These are phyloP conservation scores for Apocynum venetum DNA, from an alignment of 257 asterid species.

Conservation along the genomic window DNA sequence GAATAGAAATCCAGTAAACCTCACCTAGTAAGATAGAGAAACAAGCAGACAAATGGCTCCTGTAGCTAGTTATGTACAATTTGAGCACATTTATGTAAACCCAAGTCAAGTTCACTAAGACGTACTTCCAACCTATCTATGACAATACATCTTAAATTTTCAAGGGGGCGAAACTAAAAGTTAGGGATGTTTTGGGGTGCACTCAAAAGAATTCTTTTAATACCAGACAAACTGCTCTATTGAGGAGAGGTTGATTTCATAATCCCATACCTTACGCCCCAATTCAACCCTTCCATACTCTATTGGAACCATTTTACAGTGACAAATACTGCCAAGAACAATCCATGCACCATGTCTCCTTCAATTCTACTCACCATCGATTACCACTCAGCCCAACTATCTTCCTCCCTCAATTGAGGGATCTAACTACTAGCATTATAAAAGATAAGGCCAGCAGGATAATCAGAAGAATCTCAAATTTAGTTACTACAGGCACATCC, in stretches of 20 bases:
- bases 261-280: not conserved
- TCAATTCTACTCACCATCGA: not conserved
- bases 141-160: not conserved
- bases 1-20: not conserved
- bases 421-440: not conserved
- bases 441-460: not conserved
- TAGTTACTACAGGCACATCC: not conserved
- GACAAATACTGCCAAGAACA: not conserved
- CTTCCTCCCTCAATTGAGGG: not conserved
- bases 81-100: not conserved
- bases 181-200: not conserved
- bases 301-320: not conserved
- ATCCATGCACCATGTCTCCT: not conserved
- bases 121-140: not conserved
- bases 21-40: not conserved
- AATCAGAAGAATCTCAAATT: not conserved
- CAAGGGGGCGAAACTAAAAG: not conserved
- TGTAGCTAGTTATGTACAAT: not conserved
- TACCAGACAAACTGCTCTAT: not conserved
- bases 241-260: not conserved
- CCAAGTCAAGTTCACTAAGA: not conserved
- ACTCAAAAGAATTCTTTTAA: not conserved
- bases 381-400: not conserved
- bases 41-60: not conserved
- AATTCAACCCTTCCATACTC: not conserved